Percentiles rank a stretch among this genome's conserved stretches.
phyloP scores from a whole-genome alignment of 2,329 filamentous ascomycete genomes.

The Colletotrichum costaricense region DNA sequence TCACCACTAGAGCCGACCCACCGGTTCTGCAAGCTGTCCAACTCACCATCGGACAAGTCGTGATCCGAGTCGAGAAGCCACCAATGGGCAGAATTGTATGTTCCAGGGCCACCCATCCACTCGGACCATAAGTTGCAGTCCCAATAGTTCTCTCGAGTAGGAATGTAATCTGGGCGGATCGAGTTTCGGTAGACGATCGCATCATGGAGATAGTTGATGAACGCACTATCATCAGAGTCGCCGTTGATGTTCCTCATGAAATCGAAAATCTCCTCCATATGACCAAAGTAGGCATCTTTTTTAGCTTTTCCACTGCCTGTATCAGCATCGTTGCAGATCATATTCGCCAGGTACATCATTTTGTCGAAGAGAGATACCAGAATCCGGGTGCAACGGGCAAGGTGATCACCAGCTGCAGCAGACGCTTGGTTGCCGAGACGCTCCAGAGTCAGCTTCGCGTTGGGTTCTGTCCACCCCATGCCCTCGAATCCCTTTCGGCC shows the following conservation, averaged over 20 bases:
- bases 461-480: neutral
- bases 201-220: neutral
- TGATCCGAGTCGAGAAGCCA: neutral
- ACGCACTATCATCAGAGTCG: neutral
- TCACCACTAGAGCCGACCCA: neutral
- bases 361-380: constrained; percentile 38
- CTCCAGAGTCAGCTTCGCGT: neutral
- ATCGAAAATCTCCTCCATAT: constrained; percentile 26
- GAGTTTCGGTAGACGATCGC: constrained; percentile 5
- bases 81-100: constrained; percentile 8
- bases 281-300: constrained; percentile 19
- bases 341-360: constrained; percentile 34
- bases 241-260: neutral
- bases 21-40: neutral
- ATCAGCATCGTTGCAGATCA: neutral
- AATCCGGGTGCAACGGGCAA: constrained; percentile 14
- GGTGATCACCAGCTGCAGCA: neutral
- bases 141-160: neutral
- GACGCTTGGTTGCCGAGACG: neutral
- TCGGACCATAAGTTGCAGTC: constrained; percentile 1
- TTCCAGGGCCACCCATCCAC: constrained; percentile 2
- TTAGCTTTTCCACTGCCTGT: constrained; percentile 6
- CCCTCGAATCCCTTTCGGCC: neutral
- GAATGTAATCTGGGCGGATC: neutral
- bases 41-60: neutral